These are phyloP conservation scores for Xylaria hypoxylon DNA, from an alignment of 2,329 filamentous ascomycete species.

Conservation along the genomic window DNA sequence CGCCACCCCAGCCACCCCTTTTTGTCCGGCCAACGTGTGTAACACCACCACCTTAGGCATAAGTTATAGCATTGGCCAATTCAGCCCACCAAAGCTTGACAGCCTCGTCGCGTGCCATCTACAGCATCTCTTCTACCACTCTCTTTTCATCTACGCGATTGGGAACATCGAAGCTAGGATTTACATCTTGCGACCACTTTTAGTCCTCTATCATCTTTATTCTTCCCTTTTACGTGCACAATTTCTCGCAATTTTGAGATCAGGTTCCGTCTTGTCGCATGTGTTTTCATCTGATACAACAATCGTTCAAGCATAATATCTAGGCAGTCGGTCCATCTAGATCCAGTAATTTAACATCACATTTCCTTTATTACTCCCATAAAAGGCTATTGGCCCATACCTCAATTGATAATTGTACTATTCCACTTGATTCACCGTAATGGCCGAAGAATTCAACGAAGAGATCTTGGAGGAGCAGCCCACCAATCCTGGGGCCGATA, in stretches of 20 bases:
- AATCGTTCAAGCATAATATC: not conserved
- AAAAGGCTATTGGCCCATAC: not conserved
- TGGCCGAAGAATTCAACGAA: constrained; percentile 50
- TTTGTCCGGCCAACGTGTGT: constrained; percentile 36
- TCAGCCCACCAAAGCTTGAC: constrained; percentile 20
- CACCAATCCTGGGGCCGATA: constrained; percentile 46
- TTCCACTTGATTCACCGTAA: constrained; percentile 18
- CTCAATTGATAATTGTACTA: not conserved
- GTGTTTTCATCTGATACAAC: not conserved
- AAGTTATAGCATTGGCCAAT: constrained; percentile 30
- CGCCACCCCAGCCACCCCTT: constrained; percentile 25
- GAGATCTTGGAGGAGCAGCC: constrained; percentile 48
- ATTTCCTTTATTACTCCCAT: constrained; percentile 15
- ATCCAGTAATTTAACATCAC: not conserved
- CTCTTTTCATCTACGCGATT: not conserved
- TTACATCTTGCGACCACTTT: too few relatives aligned
- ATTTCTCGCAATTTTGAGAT: not conserved
- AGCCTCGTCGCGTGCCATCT: constrained; percentile 25
- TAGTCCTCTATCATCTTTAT: not conserved
- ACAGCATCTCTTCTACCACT: not conserved
- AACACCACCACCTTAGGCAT: not conserved
- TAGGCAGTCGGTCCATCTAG: not conserved
- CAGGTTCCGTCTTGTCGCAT: not conserved
- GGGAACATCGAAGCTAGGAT: not conserved
- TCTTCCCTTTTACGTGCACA: not conserved